Conservation (phyloP, 2,329 filamentous ascomycete genomes). For the Talaromyces sp. region DNA sequence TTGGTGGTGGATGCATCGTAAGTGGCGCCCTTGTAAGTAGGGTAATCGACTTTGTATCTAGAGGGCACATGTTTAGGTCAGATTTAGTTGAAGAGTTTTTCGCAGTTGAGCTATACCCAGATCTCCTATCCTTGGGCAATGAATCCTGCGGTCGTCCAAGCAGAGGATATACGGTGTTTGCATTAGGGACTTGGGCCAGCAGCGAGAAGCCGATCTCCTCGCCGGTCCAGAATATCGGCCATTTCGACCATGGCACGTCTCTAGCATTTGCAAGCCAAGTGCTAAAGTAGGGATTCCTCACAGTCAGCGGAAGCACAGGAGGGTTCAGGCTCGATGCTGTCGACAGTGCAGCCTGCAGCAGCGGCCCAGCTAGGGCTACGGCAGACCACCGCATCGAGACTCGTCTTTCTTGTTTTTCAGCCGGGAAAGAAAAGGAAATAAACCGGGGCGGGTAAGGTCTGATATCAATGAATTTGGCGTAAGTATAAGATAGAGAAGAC, state of each 20-base stretch:
- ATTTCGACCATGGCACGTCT: slow-evolving; percentile 70
- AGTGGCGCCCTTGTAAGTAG: slow-evolving; percentile 55
- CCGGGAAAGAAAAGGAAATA: neutral
- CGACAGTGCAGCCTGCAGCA: slow-evolving; percentile 38
- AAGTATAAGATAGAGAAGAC: neutral
- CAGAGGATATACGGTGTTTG: slow-evolving; percentile 58
- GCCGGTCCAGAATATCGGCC: slow-evolving; percentile 83
- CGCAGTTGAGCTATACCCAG: slow-evolving; percentile 30
- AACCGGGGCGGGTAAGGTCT: neutral
- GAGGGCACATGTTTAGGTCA: neutral
- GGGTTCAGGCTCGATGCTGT: slow-evolving; percentile 52
- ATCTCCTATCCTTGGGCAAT: slow-evolving; percentile 31
- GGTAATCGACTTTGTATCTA: slow-evolving; percentile 54
- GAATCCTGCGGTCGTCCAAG: slow-evolving; percentile 63
- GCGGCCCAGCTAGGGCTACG: slow-evolving; percentile 25
- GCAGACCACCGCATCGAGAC: slow-evolving; percentile 27
- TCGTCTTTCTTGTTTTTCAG: neutral
- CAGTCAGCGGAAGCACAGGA: slow-evolving; percentile 67
- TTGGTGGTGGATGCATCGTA: slow-evolving; percentile 69
- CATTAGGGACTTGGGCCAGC: slow-evolving; percentile 56
- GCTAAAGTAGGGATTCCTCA: slow-evolving; percentile 72
- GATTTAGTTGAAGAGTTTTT: neutral
- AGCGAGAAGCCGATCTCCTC: slow-evolving; percentile 61
- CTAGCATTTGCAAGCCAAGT: slow-evolving; percentile 70
- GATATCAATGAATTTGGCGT: neutral